phyloP scores from a whole-genome alignment of 352 stramenopile genomes.

The Peronospora tabacina region DNA sequence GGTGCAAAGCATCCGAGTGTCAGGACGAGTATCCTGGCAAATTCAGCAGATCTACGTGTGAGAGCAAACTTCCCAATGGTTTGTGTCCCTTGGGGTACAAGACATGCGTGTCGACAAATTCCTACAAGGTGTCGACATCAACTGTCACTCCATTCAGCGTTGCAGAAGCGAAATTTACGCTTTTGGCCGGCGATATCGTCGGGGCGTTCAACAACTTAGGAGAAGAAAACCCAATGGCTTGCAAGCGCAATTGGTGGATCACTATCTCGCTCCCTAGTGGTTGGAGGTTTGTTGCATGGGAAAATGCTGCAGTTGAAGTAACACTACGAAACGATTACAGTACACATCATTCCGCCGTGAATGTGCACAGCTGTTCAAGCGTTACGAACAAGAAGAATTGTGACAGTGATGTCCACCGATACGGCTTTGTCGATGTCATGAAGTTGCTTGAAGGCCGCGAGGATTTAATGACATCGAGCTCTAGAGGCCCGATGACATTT shows the following conservation, averaged over 20 bases:
- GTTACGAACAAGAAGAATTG: conserved; percentile 47
- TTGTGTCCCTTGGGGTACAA: conserved; percentile 53
- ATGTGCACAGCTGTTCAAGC: conserved; percentile 41
- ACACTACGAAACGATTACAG: conserved; percentile 29
- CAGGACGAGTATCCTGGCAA: conserved; percentile 57
- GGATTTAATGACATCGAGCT: conserved; percentile 41
- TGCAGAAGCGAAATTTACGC: conserved; percentile 52
- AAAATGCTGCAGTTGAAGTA: conserved; percentile 46
- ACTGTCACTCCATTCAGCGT: conserved; percentile 57
- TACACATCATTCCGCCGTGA: conserved; percentile 13
- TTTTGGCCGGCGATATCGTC: conserved; percentile 65
- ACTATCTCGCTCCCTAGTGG: conserved; percentile 48
- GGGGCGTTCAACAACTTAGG: conserved; percentile 65
- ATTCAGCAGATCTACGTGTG: conserved; percentile 36
- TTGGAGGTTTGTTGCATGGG: conserved; percentile 69
- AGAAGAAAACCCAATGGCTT: conserved; percentile 37
- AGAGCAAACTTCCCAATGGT: conserved; percentile 35
- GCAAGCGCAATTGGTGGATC: conserved; percentile 62
- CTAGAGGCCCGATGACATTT: conserved; percentile 47
- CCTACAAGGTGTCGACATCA: conserved; percentile 60
- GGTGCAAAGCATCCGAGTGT: conserved; percentile 58
- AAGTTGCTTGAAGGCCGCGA: conserved; percentile 45
- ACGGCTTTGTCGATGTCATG: conserved; percentile 64
- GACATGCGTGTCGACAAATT: conserved; percentile 59
- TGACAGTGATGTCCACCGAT: conserved; percentile 29